Base-by-base conservation (phyloP, 306 rosid species). In the Erythrophleum fordii region DNA sequence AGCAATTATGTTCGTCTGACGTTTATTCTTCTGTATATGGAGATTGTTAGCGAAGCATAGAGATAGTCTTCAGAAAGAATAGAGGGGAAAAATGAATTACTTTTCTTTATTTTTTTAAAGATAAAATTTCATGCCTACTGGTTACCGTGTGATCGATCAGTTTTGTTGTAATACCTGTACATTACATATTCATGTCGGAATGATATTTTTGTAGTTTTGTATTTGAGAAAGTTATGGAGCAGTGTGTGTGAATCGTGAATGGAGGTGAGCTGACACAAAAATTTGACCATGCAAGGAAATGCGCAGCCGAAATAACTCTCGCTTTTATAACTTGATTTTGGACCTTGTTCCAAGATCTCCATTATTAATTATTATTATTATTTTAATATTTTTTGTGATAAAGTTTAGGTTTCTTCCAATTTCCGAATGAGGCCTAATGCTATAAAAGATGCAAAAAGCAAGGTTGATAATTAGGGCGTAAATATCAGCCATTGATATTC, bases 21-120 rank as follows among this genome's bases (percentile, higher is more conserved):
- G 69, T 79, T 14, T 93, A 92, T 85, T 88, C 90, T 80, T 90
- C 87, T 87, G 90, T 86, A 44, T 92, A 92, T 84, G 88, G 82
- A 59, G 91, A 90, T 75, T 92, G 97, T 69, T 85, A 79, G 86
- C 37, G 8, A 41, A 68, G 31, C 8, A 42, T 25, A 68, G 48
- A 67, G n/a, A 39, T 17, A 22, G 6, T 12, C 45, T 4, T 11
- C 17, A 73, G 45, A 59, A 76, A 29, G 23, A 34, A 52, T 61
- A 56, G n/a, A 53, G 60, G 51, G 28, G 55, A 34, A 28, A 39
- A 41, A 42, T 8, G 44, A 44, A 12, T 49, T 8, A 61, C 53
- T 76, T 42, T 34, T 23, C 34, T 65, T 80, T 65, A 10, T 56
- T 46, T 52, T 25, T 71, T 61, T 56, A 23, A 22, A 5, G 10